Conservation (phyloP, 192 early-diverging fungal genomes). For the Coemansia sp. region DNA sequence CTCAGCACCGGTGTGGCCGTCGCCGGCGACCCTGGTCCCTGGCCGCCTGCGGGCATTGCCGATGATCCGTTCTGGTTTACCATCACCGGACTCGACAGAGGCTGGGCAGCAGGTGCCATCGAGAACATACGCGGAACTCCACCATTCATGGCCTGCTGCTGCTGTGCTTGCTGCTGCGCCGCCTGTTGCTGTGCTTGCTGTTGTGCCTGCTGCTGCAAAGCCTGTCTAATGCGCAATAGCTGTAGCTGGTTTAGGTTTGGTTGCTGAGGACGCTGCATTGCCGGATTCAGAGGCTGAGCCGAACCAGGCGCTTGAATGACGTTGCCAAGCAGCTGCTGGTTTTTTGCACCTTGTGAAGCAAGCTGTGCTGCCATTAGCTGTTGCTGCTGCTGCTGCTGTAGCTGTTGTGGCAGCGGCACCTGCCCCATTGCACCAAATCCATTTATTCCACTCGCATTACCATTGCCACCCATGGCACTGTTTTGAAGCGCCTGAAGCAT, state of each 20-base stretch:
- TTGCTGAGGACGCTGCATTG: conserved; percentile 13
- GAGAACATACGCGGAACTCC: conserved; percentile 17
- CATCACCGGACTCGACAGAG: conserved; percentile 20
- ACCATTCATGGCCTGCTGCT: conserved; percentile 15
- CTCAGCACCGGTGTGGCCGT: conserved; percentile 9
- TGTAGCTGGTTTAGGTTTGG: conserved; percentile 27
- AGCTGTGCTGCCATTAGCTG: conserved; percentile 32
- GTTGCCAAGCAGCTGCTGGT: conserved; percentile 31
- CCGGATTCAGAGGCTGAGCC: neutral
- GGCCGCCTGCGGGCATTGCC: neutral
- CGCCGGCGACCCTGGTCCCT: conserved; percentile 11
- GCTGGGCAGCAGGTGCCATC: conserved; percentile 13
- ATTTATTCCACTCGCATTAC: conserved; percentile 7
- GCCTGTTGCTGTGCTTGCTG: conserved; percentile 22
- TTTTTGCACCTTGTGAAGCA: conserved; percentile 32
- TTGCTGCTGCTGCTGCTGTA: conserved; percentile 8
- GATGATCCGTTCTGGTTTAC: conserved; percentile 6
- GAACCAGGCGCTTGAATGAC: neutral
- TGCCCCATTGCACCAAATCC: conserved; percentile 7
- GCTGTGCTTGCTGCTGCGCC: conserved; percentile 4
- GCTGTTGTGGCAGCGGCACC: neutral
- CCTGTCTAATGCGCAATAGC: conserved; percentile 37
- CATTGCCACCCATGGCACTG: conserved; percentile 11
- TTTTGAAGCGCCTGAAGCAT: conserved; percentile 24
- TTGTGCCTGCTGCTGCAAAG: conserved; percentile 20